A percentile compares a stretch with the other conserved stretches of the same genome.
phyloP scores from a whole-genome alignment of 1,284 basidiomycete genomes.

The Puccinia horiana region DNA sequence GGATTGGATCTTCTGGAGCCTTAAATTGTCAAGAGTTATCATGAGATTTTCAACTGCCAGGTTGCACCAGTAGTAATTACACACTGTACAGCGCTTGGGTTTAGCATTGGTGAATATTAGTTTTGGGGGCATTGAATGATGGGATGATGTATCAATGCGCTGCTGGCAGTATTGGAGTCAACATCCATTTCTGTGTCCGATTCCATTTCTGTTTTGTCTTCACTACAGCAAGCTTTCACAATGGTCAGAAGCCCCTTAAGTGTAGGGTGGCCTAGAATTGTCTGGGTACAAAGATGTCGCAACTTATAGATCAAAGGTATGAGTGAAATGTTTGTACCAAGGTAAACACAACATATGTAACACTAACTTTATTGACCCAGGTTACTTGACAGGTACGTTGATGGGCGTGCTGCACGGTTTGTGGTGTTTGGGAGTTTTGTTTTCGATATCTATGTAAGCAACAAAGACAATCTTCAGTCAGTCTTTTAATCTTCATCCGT shows the following conservation, averaged over 20 bases:
- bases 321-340: not conserved
- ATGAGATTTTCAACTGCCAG: slow-evolving; percentile 1
- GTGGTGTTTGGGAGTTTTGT: too few relatives aligned
- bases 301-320: not conserved
- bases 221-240: not conserved
- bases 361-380: too few relatives aligned
- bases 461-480: too few relatives aligned
- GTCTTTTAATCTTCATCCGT: not conserved
- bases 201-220: slow-evolving; percentile 6
- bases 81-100: not conserved
- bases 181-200: not conserved
- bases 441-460: too few relatives aligned
- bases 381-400: too few relatives aligned
- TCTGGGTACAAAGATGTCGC: not conserved
- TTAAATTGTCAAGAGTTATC: not conserved
- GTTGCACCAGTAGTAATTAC: not conserved
- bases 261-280: not conserved
- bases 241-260: not conserved
- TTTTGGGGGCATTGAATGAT: not conserved
- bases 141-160: not conserved
- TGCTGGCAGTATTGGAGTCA: not conserved
- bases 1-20: not conserved
- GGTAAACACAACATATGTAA: too few relatives aligned
- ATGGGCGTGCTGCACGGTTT: too few relatives aligned
- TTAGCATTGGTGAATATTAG: not conserved